Percentiles rank a stretch among this genome's conserved stretches.
Conservation (phyloP, 768 basidiomycete species). For the Tylopilus sp. region DNA sequence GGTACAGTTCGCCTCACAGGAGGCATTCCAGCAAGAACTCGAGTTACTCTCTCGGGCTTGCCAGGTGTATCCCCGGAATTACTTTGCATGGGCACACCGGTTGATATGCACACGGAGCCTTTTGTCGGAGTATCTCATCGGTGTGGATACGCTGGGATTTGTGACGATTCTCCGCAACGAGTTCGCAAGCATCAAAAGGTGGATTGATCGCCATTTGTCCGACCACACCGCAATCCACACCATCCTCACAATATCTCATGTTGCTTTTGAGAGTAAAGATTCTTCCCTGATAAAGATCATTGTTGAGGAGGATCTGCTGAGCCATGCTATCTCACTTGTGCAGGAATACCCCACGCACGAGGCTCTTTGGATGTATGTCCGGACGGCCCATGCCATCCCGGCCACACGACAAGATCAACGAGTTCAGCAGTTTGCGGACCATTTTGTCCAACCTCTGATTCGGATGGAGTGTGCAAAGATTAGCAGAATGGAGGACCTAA, state of each 20-base stretch:
- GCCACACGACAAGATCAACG: not conserved
- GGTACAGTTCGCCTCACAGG: constrained; percentile 29
- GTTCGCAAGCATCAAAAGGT: constrained; percentile 35
- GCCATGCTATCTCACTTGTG: constrained; percentile 50
- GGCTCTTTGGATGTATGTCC: constrained; percentile 57
- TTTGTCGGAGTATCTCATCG: constrained; percentile 17
- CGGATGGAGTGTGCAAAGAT: not conserved
- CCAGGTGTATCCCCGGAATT: constrained; percentile 67
- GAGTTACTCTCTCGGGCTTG: constrained; percentile 46
- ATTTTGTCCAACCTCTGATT: constrained; percentile 20
- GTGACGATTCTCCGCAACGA: constrained; percentile 39
- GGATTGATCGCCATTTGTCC: constrained; percentile 63
- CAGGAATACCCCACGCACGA: constrained; percentile 53
- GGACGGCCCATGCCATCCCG: constrained; percentile 1
- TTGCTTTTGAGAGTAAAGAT: constrained; percentile 6
- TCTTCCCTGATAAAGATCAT: constrained; percentile 2
- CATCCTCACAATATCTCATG: constrained; percentile 37
- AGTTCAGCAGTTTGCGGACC: constrained; percentile 7
- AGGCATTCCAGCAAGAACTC: constrained; percentile 46
- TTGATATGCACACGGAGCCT: constrained; percentile 42
- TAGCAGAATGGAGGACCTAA: not conserved
- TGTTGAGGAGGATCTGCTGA: constrained; percentile 7
- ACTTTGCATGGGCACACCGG: constrained; percentile 70
- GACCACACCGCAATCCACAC: constrained; percentile 66
- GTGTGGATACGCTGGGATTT: constrained; percentile 12